Evolutionary conservation across 192 early-diverging fungal genomes (phyloP).

Genomic region (Podila epicladia): DNA sequence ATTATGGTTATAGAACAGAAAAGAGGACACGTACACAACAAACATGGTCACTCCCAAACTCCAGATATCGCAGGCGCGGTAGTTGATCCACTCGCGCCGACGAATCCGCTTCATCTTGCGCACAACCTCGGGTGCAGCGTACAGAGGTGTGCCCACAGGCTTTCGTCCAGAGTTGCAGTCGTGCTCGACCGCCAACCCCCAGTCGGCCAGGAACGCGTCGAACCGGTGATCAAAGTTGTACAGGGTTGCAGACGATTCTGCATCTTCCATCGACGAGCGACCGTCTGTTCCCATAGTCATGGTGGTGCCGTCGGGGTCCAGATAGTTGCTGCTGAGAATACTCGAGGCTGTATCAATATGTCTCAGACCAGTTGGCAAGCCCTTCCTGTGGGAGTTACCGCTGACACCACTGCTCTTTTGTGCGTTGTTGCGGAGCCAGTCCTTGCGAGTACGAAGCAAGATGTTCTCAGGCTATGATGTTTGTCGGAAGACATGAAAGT

Average conservation of each 20-base stretch:
- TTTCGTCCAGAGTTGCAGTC: conserved; percentile 40
- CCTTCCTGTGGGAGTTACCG: background rate
- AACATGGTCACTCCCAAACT: conserved; percentile 53
- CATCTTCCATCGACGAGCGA: conserved; percentile 29
- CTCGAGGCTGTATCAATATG: conserved; percentile 20
- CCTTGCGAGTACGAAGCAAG: conserved; percentile 27
- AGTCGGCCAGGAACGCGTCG: conserved; percentile 44
- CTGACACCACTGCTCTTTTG: background rate
- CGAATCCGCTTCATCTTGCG: conserved; percentile 50
- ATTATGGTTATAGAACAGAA: background rate
- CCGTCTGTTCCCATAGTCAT: conserved; percentile 10
- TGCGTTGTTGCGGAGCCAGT: conserved; percentile 19
- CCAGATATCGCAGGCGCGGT: conserved; percentile 51
- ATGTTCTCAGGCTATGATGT: conserved; percentile 44
- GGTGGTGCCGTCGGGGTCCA: conserved; percentile 17
- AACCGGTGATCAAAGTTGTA: conserved; percentile 42
- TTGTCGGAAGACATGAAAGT: background rate
- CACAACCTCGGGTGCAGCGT: conserved; percentile 45
- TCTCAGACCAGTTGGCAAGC: background rate
- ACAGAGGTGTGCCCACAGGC: conserved; percentile 41
- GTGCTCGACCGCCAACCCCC: conserved; percentile 48
- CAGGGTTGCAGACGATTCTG: conserved; percentile 13
- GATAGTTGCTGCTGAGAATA: conserved; percentile 18
- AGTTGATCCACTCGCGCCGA: conserved; percentile 48
- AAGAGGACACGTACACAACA: conserved; percentile 40